A percentile compares a stretch with the other conserved stretches of the same genome.
Conservation (phyloP, 148 eudicot species). For the Beta vulgaris region DNA sequence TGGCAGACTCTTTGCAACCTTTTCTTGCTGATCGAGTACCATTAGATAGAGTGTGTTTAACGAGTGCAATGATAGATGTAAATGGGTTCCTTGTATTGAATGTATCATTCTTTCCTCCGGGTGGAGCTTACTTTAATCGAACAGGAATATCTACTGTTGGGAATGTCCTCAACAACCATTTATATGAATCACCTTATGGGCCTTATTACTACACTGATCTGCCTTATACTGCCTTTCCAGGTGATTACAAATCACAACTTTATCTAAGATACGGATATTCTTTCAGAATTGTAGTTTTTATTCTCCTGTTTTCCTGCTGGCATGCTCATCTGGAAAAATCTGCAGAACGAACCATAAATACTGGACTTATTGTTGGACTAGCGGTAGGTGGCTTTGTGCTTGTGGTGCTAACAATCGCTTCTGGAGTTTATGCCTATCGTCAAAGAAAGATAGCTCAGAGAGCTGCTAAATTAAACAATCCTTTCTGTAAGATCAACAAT, state of each 20-base stretch:
- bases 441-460: constrained; percentile 42
- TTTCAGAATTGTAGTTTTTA: background rate
- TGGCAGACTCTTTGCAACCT: constrained; percentile 38
- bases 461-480: constrained; percentile 39
- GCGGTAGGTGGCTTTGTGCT: constrained; percentile 43
- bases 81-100: constrained; percentile 38
- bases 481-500: constrained; percentile 51
- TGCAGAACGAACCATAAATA: constrained; percentile 31
- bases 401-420: constrained; percentile 38
- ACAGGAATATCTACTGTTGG: constrained; percentile 49
- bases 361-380: constrained; percentile 46
- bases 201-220: constrained; percentile 54
- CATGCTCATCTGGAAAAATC: constrained; percentile 15
- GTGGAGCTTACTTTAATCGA: constrained; percentile 47
- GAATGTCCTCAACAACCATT: constrained; percentile 49
- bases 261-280: background rate
- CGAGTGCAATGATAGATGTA: constrained; percentile 37
- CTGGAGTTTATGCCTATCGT: constrained; percentile 52
- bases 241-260: constrained; percentile 25
- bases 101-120: constrained; percentile 53
- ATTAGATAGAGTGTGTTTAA: constrained; percentile 47
- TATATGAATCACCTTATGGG: constrained; percentile 44
- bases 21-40: constrained; percentile 38
- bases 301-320: background rate
- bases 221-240: constrained; percentile 48